Conservation (phyloP, 2,329 filamentous ascomycete genomes). For the Sporothrix phasma region DNA sequence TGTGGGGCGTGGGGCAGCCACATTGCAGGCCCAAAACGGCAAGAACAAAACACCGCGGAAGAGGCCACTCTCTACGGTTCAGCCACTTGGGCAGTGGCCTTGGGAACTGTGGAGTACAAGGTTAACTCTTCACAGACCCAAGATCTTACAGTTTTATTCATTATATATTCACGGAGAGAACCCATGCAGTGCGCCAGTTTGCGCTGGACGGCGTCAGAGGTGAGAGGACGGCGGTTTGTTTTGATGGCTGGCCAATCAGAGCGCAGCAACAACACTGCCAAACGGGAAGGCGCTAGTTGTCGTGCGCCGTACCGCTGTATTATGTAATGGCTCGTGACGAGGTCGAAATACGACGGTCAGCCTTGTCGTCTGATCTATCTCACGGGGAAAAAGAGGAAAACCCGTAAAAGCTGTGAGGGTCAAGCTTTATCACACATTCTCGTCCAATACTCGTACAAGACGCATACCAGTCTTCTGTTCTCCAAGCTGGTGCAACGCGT, state of each 20-base stretch:
- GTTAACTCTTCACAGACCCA: too few relatives aligned
- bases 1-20: conserved; percentile 7
- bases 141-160: too few relatives aligned
- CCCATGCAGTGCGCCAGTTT: neutral
- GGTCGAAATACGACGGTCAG: neutral
- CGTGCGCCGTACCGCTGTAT: neutral
- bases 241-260: conserved; percentile 14
- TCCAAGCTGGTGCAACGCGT: too few relatives aligned
- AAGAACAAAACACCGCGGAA: conserved; percentile 12
- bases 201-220: neutral
- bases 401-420: too few relatives aligned
- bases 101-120: too few relatives aligned
- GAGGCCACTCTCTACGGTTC: neutral
- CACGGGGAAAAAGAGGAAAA: too few relatives aligned
- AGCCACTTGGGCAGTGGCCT: too few relatives aligned
- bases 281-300: neutral
- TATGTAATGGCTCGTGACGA: conserved; percentile 1
- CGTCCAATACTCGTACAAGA: too few relatives aligned
- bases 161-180: too few relatives aligned
- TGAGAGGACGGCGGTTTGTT: conserved; percentile 7
- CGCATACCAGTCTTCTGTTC: too few relatives aligned
- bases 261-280: neutral
- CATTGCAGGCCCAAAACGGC: conserved; percentile 5
- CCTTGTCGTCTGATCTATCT: too few relatives aligned
- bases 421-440: too few relatives aligned